A percentile compares a stretch with the other conserved stretches of the same genome.
Conservation (phyloP, 2,329 filamentous ascomycete species). For the Talaromyces sp. region DNA sequence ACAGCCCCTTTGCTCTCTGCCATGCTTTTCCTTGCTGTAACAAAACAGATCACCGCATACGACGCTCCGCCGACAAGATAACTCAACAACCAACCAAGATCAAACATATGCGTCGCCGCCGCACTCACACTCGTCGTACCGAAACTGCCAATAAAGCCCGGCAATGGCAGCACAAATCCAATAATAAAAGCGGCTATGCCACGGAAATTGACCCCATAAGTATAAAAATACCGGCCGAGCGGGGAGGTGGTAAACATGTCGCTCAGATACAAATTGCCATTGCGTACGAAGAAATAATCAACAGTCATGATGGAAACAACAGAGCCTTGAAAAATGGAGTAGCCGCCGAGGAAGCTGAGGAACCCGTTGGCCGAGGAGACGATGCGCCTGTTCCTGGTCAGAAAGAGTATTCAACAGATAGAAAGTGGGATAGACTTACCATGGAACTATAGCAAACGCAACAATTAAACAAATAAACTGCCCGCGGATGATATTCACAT, state of each 20-base stretch:
- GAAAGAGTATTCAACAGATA: neutral
- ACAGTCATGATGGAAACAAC: constrained; percentile 25
- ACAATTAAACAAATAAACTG: constrained; percentile 27
- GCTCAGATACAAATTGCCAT: constrained; percentile 27
- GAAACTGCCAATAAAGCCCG: constrained; percentile 16
- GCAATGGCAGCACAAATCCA: constrained; percentile 17
- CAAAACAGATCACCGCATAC: constrained; percentile 15
- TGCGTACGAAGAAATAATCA: constrained; percentile 29
- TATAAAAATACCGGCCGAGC: constrained; percentile 27
- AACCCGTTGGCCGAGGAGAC: constrained; percentile 18
- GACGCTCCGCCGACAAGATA: constrained; percentile 15
- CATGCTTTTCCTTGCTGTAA: constrained; percentile 9
- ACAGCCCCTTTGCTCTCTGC: neutral
- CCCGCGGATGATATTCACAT: constrained; percentile 27
- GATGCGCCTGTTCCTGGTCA: constrained; percentile 13
- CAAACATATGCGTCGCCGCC: constrained; percentile 16
- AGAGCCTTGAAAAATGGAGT: constrained; percentile 18
- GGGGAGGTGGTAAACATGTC: constrained; percentile 24
- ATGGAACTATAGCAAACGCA: constrained; percentile 25
- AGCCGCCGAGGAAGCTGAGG: constrained; percentile 17
- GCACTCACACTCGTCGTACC: constrained; percentile 9
- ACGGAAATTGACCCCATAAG: constrained; percentile 24
- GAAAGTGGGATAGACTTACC: constrained; percentile 19
- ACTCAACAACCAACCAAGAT: constrained; percentile 19
- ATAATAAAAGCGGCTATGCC: constrained; percentile 18